phyloP scores from a whole-genome alignment of 306 rosid species.

The Mimosa bimucronata region DNA sequence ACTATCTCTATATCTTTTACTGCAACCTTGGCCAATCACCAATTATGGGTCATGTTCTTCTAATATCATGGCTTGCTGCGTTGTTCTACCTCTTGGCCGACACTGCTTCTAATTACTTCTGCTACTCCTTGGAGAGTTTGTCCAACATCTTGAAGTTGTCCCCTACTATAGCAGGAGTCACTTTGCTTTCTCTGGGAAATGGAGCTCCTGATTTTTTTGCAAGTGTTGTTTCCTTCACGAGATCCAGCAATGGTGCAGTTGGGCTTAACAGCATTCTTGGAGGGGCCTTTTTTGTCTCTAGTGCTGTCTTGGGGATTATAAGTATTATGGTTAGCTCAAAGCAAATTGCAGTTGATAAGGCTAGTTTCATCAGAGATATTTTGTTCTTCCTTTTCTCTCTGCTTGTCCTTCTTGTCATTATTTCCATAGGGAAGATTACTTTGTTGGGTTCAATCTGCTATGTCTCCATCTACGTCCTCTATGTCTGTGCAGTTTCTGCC shows the following conservation, averaged over 20 bases:
- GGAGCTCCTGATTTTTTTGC: conserved; percentile 79
- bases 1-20: conserved; percentile 57
- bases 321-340: conserved; percentile 42
- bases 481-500: conserved; percentile 53
- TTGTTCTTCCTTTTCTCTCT: conserved; percentile 54
- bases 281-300: conserved; percentile 60
- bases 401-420: conserved; percentile 40
- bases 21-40: conserved; percentile 53
- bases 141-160: conserved; percentile 56
- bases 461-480: conserved; percentile 51
- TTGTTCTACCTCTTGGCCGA: conserved; percentile 69
- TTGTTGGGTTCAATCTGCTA: conserved; percentile 56
- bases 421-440: conserved; percentile 48
- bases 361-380: conserved; percentile 56
- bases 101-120: conserved; percentile 69
- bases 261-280: conserved; percentile 64
- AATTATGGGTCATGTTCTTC: conserved; percentile 39
- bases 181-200: conserved; percentile 76
- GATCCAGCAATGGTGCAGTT: conserved; percentile 49
- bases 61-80: conserved; percentile 57
- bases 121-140: conserved; percentile 60
- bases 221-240: conserved; percentile 60
- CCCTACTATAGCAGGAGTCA: conserved; percentile 73
- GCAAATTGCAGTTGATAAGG: conserved; percentile 42
- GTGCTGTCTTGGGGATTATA: conserved; percentile 58